These are phyloP conservation scores for Solanum hybrid DNA, from an alignment of 305 asterid species.

Conservation along the genomic window DNA sequence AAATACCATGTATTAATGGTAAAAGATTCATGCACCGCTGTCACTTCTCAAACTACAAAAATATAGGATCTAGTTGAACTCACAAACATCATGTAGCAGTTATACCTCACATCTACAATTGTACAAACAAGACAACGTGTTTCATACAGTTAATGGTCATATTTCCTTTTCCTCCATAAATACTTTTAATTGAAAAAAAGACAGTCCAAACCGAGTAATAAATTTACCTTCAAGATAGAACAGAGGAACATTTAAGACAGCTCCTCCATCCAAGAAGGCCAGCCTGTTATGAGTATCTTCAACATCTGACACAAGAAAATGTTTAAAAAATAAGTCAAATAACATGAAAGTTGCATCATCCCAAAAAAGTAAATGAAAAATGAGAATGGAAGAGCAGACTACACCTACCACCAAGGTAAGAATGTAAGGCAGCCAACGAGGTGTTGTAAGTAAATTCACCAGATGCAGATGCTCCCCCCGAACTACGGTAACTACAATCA, in stretches of 20 bases:
- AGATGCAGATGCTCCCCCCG: conserved; percentile 54
- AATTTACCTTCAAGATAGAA: conserved; percentile 69
- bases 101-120: not conserved
- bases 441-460: conserved; percentile 59
- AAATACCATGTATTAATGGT: not conserved
- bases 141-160: not conserved
- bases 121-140: not conserved
- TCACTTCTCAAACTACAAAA: not conserved
- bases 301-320: conserved; percentile 41
- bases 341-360: conserved; percentile 2
- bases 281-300: conserved; percentile 77
- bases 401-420: conserved; percentile 90
- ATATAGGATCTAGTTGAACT: not conserved
- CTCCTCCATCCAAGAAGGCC: conserved; percentile 87
- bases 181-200: not conserved
- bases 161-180: not conserved
- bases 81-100: not conserved
- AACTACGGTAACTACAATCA: conserved; percentile 20
- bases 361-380: not conserved
- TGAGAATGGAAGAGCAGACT: not conserved
- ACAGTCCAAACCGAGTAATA: not conserved
- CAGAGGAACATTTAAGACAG: conserved; percentile 61
- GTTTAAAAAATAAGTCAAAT: conserved; percentile 12
- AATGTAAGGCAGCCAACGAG: conserved; percentile 74
- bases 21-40: not conserved